These are phyloP conservation scores for Cladophialophora psammophila DNA, from an alignment of 2,329 filamentous ascomycete species.

Conservation along the genomic window DNA sequence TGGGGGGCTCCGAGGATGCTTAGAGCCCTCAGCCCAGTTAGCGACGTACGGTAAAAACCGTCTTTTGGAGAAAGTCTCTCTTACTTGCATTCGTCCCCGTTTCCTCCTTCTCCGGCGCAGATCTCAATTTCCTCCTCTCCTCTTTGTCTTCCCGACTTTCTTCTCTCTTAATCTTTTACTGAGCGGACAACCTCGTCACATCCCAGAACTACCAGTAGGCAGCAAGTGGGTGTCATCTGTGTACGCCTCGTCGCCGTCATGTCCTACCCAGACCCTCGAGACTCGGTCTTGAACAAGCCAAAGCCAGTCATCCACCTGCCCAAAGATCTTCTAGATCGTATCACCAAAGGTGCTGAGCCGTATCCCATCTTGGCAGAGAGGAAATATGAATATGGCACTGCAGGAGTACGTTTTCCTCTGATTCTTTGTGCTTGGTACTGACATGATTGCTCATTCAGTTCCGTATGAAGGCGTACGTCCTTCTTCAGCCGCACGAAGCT, in stretches of 20 bases:
- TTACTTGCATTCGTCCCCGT: conserved; percentile 14
- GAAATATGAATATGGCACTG: conserved; percentile 67
- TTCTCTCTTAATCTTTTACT: background rate
- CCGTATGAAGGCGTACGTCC: conserved; percentile 71
- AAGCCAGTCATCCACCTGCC: conserved; percentile 38
- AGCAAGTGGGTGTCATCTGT: background rate
- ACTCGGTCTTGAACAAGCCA: conserved; percentile 41
- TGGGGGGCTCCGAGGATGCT: background rate
- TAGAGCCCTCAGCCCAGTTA: background rate
- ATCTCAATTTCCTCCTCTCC: conserved; percentile 7
- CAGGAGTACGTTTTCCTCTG: conserved; percentile 59
- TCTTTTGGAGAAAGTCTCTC: conserved; percentile 21
- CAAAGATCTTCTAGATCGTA: conserved; percentile 51
- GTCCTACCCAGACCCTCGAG: conserved; percentile 33
- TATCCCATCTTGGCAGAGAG: conserved; percentile 59
- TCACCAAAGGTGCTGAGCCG: conserved; percentile 56
- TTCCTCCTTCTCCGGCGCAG: conserved; percentile 8
- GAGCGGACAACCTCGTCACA: background rate
- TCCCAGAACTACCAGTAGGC: background rate
- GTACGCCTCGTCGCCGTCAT: conserved; percentile 3
- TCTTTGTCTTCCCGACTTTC: conserved; percentile 3
- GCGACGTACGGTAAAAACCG: background rate
- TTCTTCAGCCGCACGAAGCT: conserved; percentile 38
- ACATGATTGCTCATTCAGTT: conserved; percentile 56
- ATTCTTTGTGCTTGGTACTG: conserved; percentile 30